A percentile compares a stretch with the other conserved stretches of the same genome.
Evolutionary conservation across 352 stramenopile genomes (phyloP).

Genomic region (Phytophthora vignae): DNA sequence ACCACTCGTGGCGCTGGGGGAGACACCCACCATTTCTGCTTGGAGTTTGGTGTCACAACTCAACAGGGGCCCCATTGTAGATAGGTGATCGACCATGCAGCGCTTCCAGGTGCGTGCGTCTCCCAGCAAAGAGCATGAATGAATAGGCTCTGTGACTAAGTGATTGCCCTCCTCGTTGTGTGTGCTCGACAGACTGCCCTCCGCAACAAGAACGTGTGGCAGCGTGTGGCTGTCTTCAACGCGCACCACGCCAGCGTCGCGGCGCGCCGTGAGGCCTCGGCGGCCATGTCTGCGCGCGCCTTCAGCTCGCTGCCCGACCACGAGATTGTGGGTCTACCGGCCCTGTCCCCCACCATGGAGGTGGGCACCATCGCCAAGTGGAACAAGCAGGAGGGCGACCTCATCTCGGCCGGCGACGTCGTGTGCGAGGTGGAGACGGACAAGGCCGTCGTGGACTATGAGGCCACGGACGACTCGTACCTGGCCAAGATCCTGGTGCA

Average conservation of each 20-base stretch:
- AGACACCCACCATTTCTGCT: slow-evolving; percentile 38
- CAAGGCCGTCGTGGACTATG: slow-evolving; percentile 98
- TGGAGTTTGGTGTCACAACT: slow-evolving; percentile 41
- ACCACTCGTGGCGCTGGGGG: not conserved
- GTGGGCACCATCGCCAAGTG: slow-evolving; percentile 95
- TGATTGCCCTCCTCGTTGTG: not conserved
- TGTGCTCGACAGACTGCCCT: slow-evolving; percentile 44
- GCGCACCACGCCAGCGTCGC: slow-evolving; percentile 38
- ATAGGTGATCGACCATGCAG: slow-evolving; percentile 47
- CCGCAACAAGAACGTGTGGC: slow-evolving; percentile 66
- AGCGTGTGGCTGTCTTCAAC: slow-evolving; percentile 63
- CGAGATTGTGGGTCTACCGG: slow-evolving; percentile 79
- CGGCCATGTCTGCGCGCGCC: slow-evolving; percentile 37
- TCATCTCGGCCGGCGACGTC: slow-evolving; percentile 92
- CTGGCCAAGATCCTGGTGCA: slow-evolving; percentile 96
- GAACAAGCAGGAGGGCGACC: slow-evolving; percentile 93
- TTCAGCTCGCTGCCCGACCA: slow-evolving; percentile 76
- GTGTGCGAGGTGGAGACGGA: slow-evolving; percentile 98
- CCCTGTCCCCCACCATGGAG: slow-evolving; percentile 94
- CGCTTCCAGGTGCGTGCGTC: slow-evolving; percentile 61
- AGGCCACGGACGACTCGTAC: slow-evolving; percentile 96
- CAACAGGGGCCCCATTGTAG: slow-evolving; percentile 14
- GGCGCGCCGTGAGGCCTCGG: slow-evolving; percentile 27
- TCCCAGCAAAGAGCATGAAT: not conserved
- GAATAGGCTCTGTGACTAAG: not conserved